Base-by-base conservation (phyloP, 371 early-diverging fungal genomes). In the Batkoa obscura region DNA sequence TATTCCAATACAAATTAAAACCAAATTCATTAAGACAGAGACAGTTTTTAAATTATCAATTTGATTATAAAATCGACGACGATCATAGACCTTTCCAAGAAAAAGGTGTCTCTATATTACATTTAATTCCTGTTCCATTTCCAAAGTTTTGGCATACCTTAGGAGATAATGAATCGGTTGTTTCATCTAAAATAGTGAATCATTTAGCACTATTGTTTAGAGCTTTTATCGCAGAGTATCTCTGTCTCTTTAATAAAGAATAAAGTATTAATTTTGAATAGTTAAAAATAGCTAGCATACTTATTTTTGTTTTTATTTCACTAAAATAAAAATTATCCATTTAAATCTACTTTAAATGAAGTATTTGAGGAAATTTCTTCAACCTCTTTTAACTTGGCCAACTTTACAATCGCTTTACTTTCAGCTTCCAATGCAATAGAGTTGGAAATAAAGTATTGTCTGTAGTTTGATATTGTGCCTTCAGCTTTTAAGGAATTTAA, bases 11-110 rank as follows among this genome's bases (percentile, higher is more conserved):
- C 4, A 64, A 58, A 3, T 38, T 67, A 33, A 66, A 68, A 6
- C 49, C 60, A 34, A 62, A 61, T 23, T 32, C 43, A 15, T 42
- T 55, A 10, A 45, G 59, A 52, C 2, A 60, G 62, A 30, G 56
- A 58, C 45, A 59, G 46, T 17, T 60, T 62, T 41, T 49, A 52
- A 9, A 42, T 37, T 15, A 31, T 17, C 53, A 62, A 64, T 47
- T 62, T 65, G 34, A 52, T 60, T 59, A 66, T 32, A 56, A 64
- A 3, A 71, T 94, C 42, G 81, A 81, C 50, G 97, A 96, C 64
- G 97, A 97, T 65, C 97, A 97, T 68, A 58, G 78, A 10, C 96
- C 97, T 2, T 97, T 97, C 66, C 34, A 83, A 43, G 48, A 70
- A 13, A 72, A 77, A 37, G 84, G 86, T 17, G 88, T 93, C 0